These are phyloP conservation scores for Fraxinus cuspidata DNA, from an alignment of 257 asterid genomes.

Conservation along the genomic window DNA sequence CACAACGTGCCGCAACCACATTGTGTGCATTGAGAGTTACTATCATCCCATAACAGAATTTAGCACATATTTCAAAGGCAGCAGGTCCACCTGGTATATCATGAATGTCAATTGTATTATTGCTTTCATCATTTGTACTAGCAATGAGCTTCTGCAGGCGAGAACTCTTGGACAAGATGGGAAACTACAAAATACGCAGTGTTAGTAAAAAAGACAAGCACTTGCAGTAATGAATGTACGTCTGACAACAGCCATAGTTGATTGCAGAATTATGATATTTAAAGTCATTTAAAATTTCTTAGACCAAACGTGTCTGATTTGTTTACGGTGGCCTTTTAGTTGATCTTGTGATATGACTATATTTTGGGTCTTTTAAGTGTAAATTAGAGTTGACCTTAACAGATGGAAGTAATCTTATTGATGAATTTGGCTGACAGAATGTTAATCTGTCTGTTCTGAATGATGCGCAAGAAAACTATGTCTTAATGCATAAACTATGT, in stretches of 20 bases:
- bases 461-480: background rate
- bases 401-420: background rate
- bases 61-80: constrained; percentile 82
- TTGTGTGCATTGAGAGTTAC: constrained; percentile 83
- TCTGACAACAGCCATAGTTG: background rate
- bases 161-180: constrained; percentile 72
- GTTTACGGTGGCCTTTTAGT: background rate
- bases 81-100: constrained; percentile 83
- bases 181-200: constrained; percentile 51
- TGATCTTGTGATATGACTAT: background rate
- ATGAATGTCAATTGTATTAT: constrained; percentile 49
- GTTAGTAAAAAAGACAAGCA: constrained; percentile 11
- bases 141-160: constrained; percentile 66
- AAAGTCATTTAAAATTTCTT: background rate
- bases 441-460: background rate
- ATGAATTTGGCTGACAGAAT: background rate
- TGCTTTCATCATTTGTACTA: constrained; percentile 36
- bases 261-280: background rate
- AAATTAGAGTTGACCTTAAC: background rate
- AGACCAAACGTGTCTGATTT: background rate
- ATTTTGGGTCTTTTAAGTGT: background rate
- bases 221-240: background rate
- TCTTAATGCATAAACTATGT: background rate
- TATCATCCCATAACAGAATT: constrained; percentile 82
- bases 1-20: constrained; percentile 79